Evolutionary conservation across 805 yeast genomes (phyloP).

Genomic region (Jamesozyma jinghongensis): DNA sequence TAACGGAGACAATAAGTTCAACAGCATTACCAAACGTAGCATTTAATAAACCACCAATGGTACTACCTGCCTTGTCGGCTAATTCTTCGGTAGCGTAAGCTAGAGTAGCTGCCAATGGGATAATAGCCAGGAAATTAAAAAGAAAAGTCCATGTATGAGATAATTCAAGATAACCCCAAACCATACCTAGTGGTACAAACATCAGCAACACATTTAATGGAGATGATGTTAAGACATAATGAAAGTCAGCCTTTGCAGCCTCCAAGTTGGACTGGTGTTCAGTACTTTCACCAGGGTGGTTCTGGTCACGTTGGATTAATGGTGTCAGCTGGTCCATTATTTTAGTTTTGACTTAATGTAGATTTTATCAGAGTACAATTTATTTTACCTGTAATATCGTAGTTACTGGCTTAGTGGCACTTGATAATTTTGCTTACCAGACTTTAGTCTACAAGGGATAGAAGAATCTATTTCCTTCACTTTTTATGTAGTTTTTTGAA

Average conservation of each 20-base stretch:
- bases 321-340: slow-evolving; percentile 18
- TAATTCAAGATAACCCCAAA: slow-evolving; percentile 55
- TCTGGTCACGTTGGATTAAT: slow-evolving; percentile 8
- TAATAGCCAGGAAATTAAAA: slow-evolving; percentile 79
- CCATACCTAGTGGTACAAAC: slow-evolving; percentile 82
- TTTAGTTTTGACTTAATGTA: background rate
- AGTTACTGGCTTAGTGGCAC: no score
- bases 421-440: no score
- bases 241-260: slow-evolving; percentile 17
- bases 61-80: slow-evolving; percentile 79
- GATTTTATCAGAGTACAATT: background rate
- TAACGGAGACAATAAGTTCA: slow-evolving; percentile 86
- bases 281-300: slow-evolving; percentile 5
- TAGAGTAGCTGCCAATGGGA: slow-evolving; percentile 83
- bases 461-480: no score
- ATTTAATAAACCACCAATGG: slow-evolving; percentile 86
- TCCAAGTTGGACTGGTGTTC: slow-evolving; percentile 8
- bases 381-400: no score
- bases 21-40: slow-evolving; percentile 98
- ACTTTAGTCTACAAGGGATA: no score
- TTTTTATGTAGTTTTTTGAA: no score
- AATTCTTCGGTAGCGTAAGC: slow-evolving; percentile 93
- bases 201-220: slow-evolving; percentile 69
- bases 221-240: slow-evolving; percentile 40
- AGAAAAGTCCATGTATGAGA: slow-evolving; percentile 49